Conservation (phyloP, 768 basidiomycete species). For the Lactarius quietus region DNA sequence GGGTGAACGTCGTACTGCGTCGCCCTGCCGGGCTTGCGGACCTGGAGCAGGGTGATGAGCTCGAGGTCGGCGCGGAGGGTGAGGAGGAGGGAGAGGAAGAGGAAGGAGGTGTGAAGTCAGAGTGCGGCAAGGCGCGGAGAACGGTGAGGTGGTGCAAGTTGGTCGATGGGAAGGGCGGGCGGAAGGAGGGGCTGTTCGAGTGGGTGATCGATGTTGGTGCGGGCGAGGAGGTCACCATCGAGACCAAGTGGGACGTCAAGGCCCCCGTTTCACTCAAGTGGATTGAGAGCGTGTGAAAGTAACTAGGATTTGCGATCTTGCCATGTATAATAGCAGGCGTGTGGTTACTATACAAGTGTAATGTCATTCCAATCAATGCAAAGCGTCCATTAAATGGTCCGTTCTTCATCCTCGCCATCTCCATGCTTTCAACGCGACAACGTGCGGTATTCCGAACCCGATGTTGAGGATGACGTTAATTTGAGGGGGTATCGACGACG, state of each 20-base stretch:
- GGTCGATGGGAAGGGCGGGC: conserved; percentile 45
- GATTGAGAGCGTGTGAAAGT: conserved; percentile 23
- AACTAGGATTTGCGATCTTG: not conserved
- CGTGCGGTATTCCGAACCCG: conserved; percentile 41
- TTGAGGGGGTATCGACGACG: conserved; percentile 47
- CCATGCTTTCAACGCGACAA: conserved; percentile 25
- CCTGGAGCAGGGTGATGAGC: conserved; percentile 40
- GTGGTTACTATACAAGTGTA: conserved; percentile 8
- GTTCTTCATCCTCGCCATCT: not conserved
- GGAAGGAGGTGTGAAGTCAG: not conserved
- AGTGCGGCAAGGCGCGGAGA: conserved; percentile 2
- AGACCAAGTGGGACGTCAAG: no score
- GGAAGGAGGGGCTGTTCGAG: conserved; percentile 55
- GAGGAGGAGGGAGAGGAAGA: conserved; percentile 5
- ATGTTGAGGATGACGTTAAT: conserved; percentile 38
- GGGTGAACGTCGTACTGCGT: no score
- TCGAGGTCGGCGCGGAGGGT: conserved; percentile 28
- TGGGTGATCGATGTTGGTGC: no score
- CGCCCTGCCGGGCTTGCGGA: conserved; percentile 45
- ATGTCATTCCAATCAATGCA: not conserved
- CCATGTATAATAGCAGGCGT: not conserved
- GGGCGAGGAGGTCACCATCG: no score
- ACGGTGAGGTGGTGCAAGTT: conserved; percentile 37
- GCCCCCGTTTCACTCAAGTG: conserved; percentile 32
- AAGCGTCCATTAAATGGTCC: not conserved